phyloP scores from a whole-genome alignment of 805 yeast genomes.

The Citeromyces matritensis region DNA sequence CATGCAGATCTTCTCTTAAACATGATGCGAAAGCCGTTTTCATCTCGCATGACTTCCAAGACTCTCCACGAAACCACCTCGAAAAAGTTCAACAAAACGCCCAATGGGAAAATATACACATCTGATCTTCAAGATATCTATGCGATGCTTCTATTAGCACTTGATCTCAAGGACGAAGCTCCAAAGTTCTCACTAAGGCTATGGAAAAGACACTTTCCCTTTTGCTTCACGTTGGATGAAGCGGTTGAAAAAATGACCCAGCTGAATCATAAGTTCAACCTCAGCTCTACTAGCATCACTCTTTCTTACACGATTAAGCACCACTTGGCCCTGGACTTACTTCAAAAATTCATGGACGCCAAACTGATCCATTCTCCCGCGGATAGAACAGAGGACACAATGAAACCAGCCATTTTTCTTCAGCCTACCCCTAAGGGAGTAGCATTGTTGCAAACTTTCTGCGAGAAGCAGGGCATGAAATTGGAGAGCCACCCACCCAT shows the following conservation, averaged over 20 bases:
- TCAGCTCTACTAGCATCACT: constrained; percentile 32
- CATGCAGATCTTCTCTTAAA: no score
- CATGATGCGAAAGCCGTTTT: no score
- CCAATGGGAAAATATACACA: constrained; percentile 34
- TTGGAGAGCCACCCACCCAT: constrained; percentile 23
- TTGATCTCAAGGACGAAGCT: constrained; percentile 20
- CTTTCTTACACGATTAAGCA: constrained; percentile 38
- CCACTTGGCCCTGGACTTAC: constrained; percentile 28
- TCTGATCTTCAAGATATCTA: constrained; percentile 48
- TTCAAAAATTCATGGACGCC: constrained; percentile 40
- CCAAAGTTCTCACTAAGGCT: not conserved
- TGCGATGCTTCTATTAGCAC: constrained; percentile 27
- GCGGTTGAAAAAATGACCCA: constrained; percentile 38
- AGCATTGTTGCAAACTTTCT: constrained; percentile 47
- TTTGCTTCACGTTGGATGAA: constrained; percentile 30
- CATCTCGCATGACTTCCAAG: no score
- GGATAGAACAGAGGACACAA: constrained; percentile 44
- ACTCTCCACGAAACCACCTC: constrained; percentile 26
- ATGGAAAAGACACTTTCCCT: constrained; percentile 24
- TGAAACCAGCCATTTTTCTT: constrained; percentile 25
- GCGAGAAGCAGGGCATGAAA: constrained; percentile 37
- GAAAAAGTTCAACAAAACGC: constrained; percentile 30
- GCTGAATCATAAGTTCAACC: constrained; percentile 31
- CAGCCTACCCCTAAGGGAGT: constrained; percentile 94
- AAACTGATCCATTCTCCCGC: constrained; percentile 61